Conservation (phyloP, 192 early-diverging fungal genomes). For the Coemansia biformis region DNA sequence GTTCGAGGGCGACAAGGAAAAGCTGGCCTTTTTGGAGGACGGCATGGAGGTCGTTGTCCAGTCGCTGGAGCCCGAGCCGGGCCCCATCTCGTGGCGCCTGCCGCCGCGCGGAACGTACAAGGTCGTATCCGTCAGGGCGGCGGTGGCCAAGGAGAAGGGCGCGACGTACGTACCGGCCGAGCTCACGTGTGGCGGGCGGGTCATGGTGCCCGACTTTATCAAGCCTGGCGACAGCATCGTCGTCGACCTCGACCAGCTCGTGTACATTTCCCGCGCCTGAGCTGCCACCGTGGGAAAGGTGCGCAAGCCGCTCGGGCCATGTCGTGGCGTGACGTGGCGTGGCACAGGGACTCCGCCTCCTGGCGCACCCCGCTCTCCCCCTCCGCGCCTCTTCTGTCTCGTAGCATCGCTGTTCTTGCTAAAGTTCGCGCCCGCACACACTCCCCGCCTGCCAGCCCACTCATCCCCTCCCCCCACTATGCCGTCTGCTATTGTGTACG, state of each 20-base stretch:
- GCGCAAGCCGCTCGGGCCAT: too few relatives aligned
- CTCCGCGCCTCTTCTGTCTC: constrained; percentile 1
- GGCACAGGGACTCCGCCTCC: too few relatives aligned
- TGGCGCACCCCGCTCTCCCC: too few relatives aligned
- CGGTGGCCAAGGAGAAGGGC: constrained; percentile 61
- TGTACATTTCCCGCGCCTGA: constrained; percentile 58
- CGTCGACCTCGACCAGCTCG: constrained; percentile 61
- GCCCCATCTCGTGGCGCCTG: constrained; percentile 59
- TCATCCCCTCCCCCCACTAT: too few relatives aligned
- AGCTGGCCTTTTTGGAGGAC: constrained; percentile 47
- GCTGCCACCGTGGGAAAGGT: constrained; percentile 2
- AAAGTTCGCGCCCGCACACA: constrained; percentile 3
- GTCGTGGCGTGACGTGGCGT: too few relatives aligned
- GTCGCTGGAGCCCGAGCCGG: constrained; percentile 54
- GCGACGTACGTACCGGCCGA: constrained; percentile 62
- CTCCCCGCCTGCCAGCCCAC: too few relatives aligned
- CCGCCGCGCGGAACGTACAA: constrained; percentile 56
- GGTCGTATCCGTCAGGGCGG: constrained; percentile 50
- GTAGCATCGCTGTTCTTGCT: background rate
- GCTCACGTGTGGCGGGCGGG: constrained; percentile 59
- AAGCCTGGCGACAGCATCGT: constrained; percentile 68
- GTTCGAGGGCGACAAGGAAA: constrained; percentile 57
- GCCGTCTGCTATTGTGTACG: constrained; percentile 77
- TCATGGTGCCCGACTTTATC: constrained; percentile 80
- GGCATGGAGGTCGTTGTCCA: constrained; percentile 56